A percentile compares a stretch with the other conserved stretches of the same genome.
phyloP scores from a whole-genome alignment of 2,329 filamentous ascomycete genomes.

The Ustulina deusta region DNA sequence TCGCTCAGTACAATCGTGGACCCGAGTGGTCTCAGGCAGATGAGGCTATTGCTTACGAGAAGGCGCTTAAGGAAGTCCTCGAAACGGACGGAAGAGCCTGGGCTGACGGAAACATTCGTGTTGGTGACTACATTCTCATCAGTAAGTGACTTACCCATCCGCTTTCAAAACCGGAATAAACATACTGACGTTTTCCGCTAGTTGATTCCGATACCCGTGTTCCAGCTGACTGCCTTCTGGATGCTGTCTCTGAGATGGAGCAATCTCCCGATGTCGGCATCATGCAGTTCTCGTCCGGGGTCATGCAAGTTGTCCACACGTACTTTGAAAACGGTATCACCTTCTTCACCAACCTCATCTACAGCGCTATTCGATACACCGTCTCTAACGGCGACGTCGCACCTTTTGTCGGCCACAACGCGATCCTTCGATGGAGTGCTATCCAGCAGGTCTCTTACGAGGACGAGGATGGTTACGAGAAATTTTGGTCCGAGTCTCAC shows the following conservation, averaged over 20 bases:
- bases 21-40: conserved; percentile 58
- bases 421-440: conserved; percentile 77
- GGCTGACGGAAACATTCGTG: conserved; percentile 70
- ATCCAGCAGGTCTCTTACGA: conserved; percentile 68
- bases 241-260: conserved; percentile 79
- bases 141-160: conserved; percentile 48
- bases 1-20: conserved; percentile 61
- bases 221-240: conserved; percentile 74
- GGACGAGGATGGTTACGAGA: conserved; percentile 69
- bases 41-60: conserved; percentile 63
- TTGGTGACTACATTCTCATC: conserved; percentile 74
- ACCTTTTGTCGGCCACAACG: conserved; percentile 83
- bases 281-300: conserved; percentile 77
- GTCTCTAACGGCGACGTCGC: conserved; percentile 79
- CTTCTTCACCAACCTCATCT: conserved; percentile 84
- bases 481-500: conserved; percentile 80
- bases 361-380: conserved; percentile 77
- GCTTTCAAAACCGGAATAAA: not conserved
- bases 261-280: conserved; percentile 76
- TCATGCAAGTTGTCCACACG: conserved; percentile 79
- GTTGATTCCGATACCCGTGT: conserved; percentile 78
- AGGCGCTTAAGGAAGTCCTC: conserved; percentile 62
- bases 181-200: conserved; percentile 37
- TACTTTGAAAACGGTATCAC: conserved; percentile 80
- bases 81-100: conserved; percentile 66